Conservation (phyloP, 192 early-diverging fungal genomes). For the Tieghemiomyces parasiticus region DNA sequence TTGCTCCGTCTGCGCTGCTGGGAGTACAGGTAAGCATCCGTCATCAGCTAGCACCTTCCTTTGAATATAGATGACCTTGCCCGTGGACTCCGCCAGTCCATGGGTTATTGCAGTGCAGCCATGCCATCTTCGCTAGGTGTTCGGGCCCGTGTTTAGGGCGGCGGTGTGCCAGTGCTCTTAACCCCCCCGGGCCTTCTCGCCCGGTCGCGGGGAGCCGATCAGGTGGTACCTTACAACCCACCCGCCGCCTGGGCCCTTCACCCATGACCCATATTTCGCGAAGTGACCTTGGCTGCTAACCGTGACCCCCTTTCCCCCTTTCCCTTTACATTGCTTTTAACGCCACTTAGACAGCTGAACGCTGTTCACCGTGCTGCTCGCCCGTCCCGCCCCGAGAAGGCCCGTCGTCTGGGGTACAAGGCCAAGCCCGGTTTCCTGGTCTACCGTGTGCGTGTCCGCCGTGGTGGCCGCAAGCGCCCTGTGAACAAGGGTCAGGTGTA, state of each 20-base stretch:
- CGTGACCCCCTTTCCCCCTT: neutral
- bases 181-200: too few relatives aligned
- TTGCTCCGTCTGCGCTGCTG: conserved; percentile 94
- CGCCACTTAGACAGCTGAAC: conserved; percentile 72
- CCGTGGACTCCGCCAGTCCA: too few relatives aligned
- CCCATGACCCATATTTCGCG: conserved; percentile 1
- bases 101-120: too few relatives aligned
- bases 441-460: conserved; percentile 98
- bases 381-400: conserved; percentile 97
- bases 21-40: conserved; percentile 67
- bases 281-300: conserved; percentile 16
- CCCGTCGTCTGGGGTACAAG: conserved; percentile 99
- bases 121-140: too few relatives aligned
- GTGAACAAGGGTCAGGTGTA: conserved; percentile 96
- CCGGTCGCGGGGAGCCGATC: too few relatives aligned
- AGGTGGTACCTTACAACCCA: too few relatives aligned
- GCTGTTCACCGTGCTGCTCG: conserved; percentile 97
- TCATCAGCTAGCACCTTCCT: neutral
- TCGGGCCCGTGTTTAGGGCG: too few relatives aligned
- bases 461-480: conserved; percentile 95
- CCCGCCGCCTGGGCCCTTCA: too few relatives aligned
- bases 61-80: neutral
- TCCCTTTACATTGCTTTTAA: neutral
- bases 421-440: conserved; percentile 99
- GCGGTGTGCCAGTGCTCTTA: too few relatives aligned